Base-by-base conservation (phyloP, 768 basidiomycete genomes). In the Termitomyces heimii region DNA sequence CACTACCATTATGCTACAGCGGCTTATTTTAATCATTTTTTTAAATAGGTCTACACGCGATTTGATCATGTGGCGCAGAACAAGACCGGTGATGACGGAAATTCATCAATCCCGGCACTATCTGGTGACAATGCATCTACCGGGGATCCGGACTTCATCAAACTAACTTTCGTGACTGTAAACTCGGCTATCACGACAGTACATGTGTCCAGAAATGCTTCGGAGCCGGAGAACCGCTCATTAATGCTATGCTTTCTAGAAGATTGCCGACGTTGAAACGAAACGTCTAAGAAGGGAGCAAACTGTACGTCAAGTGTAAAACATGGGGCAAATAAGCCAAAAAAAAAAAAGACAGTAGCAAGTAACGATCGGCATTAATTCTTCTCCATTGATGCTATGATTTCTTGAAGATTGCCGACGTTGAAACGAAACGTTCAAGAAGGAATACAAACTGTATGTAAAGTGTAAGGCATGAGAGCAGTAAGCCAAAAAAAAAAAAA, bases 1-100 rank as follows among this genome's bases (percentile, higher is more conserved):
- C 57, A 37, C 56, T 58, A 49, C 60, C 60, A 61, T 61, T 61
- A 52, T 37, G 57, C 60, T 49, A 61, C 60, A 45, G 45, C 40
- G 60, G 60, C 60, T 47, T 53, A 2, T 6, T 10, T 10, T n/a
- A 2, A 10, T 0, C 2, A 20, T 20, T 3, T 3, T 10, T 10
- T 6, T 3, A 12, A 8, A 12, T 42, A n/a, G 1, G 7, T 8
- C 6, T 18, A 1, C 1, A 2, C 18, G 37, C 18, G n/a, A 2
- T 7, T 3, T 40, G 18, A n/a, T 22, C 22, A n/a, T 43, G 42
- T 43, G 42, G 20, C 20, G 20, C 22, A 12, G 7, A n/a, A 39
- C 16, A 37, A 1, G 6, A 39, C 6, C 18, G 18, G 37, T 37
- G 0, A 12, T n/a, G 6, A 39, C 18, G 3, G 4, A 43, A 22